Percentiles rank a stretch among this genome's conserved stretches.
These are phyloP conservation scores for Monsonia emarginata DNA, from an alignment of 441 rosid species.

Conservation along the genomic window DNA sequence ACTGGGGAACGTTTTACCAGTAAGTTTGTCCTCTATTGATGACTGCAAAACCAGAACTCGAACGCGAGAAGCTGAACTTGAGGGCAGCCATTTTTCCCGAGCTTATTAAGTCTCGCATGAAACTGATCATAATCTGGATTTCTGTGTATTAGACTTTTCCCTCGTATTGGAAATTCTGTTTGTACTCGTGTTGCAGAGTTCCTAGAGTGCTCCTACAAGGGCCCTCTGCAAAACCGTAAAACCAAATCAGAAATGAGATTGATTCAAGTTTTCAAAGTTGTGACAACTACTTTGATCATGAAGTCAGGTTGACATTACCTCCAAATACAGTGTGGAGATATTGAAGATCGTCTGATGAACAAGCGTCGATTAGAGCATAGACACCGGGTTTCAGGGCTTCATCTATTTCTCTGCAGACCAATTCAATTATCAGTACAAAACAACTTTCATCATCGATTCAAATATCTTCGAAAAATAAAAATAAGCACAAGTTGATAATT, in stretches of 20 bases:
- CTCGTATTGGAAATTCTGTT: slow-evolving; percentile 59
- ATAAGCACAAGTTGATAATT: not conserved
- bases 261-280: slow-evolving; percentile 2
- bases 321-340: slow-evolving; percentile 75
- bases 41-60: too few relatives aligned
- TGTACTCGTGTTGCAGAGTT: slow-evolving; percentile 66
- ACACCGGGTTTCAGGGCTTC: slow-evolving; percentile 83
- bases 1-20: too few relatives aligned
- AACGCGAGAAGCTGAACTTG: too few relatives aligned
- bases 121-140: too few relatives aligned
- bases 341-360: slow-evolving; percentile 67
- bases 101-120: too few relatives aligned
- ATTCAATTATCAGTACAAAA: too few relatives aligned
- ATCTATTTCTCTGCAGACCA: slow-evolving; percentile 61
- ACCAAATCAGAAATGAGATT: slow-evolving; percentile 17
- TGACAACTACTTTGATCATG: slow-evolving; percentile 4
- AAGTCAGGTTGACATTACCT: too few relatives aligned
- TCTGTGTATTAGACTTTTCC: slow-evolving; percentile 80
- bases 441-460: not conserved
- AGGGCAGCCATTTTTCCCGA: too few relatives aligned
- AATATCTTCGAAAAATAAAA: not conserved
- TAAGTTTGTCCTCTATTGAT: too few relatives aligned
- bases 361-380: slow-evolving; percentile 75
- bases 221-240: slow-evolving; percentile 52
- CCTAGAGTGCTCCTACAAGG: slow-evolving; percentile 77